A percentile compares a stretch with the other conserved stretches of the same genome.
Evolutionary conservation across 768 basidiomycete genomes (phyloP).

Genomic region (Kwoniella pini): DNA sequence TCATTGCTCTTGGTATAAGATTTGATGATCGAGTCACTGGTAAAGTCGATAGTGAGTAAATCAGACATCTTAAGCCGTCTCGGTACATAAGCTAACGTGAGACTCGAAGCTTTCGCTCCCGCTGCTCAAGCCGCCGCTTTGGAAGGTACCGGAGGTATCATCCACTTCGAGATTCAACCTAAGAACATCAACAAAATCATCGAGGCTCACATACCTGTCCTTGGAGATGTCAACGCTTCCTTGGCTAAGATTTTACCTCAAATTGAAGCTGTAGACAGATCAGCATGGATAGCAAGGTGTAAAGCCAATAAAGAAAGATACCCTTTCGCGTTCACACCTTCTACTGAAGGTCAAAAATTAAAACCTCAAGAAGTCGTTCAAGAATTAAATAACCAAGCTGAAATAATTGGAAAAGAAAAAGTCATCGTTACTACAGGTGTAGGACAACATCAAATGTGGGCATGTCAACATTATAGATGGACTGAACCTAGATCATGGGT

Average conservation of each 20-base stretch:
- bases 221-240: slow-evolving; percentile 88
- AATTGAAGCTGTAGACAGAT: slow-evolving; percentile 64
- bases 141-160: slow-evolving; percentile 88
- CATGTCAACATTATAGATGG: slow-evolving; percentile 92
- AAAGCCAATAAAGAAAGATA: slow-evolving; percentile 79
- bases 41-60: slow-evolving; percentile 64
- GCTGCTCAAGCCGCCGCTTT: slow-evolving; percentile 81
- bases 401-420: slow-evolving; percentile 69
- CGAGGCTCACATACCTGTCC: slow-evolving; percentile 86
- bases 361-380: slow-evolving; percentile 98
- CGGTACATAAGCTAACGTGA: too few relatives aligned
- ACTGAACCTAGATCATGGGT: slow-evolving; percentile 81
- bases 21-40: slow-evolving; percentile 99
- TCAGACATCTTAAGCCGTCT: slow-evolving; percentile 4
- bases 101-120: slow-evolving; percentile 76
- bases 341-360: slow-evolving; percentile 65
- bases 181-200: slow-evolving; percentile 99
- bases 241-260: slow-evolving; percentile 75
- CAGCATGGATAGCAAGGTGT: slow-evolving; percentile 81
- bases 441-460: slow-evolving; percentile 99
- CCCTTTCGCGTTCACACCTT: slow-evolving; percentile 83
- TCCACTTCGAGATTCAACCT: slow-evolving; percentile 97
- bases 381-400: slow-evolving; percentile 77
- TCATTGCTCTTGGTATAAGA: slow-evolving; percentile 92
- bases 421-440: slow-evolving; percentile 90